phyloP scores from a whole-genome alignment of 2,329 filamentous ascomycete genomes.

The Penicillium psychrosexuale region DNA sequence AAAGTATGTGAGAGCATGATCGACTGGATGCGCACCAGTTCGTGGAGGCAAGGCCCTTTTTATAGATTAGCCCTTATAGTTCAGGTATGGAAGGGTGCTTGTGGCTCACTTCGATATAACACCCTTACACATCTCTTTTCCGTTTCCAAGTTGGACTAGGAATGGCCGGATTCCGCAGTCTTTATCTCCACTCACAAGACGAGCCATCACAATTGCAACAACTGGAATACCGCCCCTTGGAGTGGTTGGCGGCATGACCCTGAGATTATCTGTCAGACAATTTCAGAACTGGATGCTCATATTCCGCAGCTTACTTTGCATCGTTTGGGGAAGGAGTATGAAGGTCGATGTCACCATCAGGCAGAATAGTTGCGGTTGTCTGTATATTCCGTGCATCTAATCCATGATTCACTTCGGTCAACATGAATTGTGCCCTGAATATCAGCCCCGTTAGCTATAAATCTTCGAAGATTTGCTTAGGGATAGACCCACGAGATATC shows the following conservation, averaged over 20 bases:
- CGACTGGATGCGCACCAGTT: constrained; percentile 31
- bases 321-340: constrained; percentile 32
- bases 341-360: constrained; percentile 35
- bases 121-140: constrained; percentile 27
- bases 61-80: background rate
- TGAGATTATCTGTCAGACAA: background rate
- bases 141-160: constrained; percentile 29
- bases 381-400: constrained; percentile 41
- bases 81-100: background rate
- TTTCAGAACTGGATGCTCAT: background rate
- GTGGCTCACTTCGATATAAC: constrained; percentile 22
- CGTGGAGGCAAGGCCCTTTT: background rate
- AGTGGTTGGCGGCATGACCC: constrained; percentile 14
- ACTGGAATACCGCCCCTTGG: constrained; percentile 21
- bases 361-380: constrained; percentile 36
- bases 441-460: background rate
- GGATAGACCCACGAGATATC: constrained; percentile 17
- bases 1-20: constrained; percentile 36
- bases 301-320: constrained; percentile 26
- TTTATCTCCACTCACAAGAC: constrained; percentile 26
- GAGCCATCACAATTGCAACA: constrained; percentile 35
- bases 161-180: constrained; percentile 32
- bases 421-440: constrained; percentile 33
- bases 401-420: constrained; percentile 43
- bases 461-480: background rate